These are phyloP conservation scores for Sporothrix luriei DNA, from an alignment of 2,329 filamentous ascomycete species.

Conservation along the genomic window DNA sequence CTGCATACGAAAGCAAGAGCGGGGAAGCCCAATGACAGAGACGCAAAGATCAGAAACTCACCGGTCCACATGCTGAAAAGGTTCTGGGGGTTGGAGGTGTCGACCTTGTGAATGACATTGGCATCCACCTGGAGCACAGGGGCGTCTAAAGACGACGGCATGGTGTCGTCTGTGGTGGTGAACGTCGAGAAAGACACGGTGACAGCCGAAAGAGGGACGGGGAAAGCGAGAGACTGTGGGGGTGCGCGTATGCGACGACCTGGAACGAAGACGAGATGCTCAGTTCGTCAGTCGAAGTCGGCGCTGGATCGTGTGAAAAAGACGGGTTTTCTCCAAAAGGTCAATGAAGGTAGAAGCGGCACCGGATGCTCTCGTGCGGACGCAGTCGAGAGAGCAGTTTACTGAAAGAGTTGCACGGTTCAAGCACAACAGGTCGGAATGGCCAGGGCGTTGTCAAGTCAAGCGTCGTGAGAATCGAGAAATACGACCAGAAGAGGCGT, in stretches of 20 bases:
- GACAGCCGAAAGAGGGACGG: background rate
- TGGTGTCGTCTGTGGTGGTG: constrained; percentile 48
- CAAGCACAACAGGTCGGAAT: background rate
- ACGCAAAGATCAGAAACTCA: constrained; percentile 59
- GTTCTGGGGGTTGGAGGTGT: constrained; percentile 88
- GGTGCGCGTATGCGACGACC: constrained; percentile 22
- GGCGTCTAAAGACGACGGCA: constrained; percentile 82
- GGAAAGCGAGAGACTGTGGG: background rate
- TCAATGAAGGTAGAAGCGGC: background rate
- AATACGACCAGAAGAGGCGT: constrained; percentile 3
- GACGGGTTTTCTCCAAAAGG: background rate
- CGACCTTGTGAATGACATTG: constrained; percentile 89
- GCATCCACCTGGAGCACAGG: constrained; percentile 91
- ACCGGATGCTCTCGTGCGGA: constrained; percentile 11
- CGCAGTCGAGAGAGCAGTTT: background rate
- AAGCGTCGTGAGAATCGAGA: background rate
- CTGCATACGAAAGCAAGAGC: background rate
- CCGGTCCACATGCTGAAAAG: constrained; percentile 97
- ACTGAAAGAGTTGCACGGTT: background rate
- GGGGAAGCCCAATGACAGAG: no score
- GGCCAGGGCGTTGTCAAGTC: constrained; percentile 18
- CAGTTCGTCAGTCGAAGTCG: constrained; percentile 9
- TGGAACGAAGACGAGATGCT: background rate
- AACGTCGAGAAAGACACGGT: background rate
- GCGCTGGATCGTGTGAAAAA: constrained; percentile 3